These are phyloP conservation scores for Takashimella tepidaria DNA, from an alignment of 1,284 basidiomycete species.

Conservation along the genomic window DNA sequence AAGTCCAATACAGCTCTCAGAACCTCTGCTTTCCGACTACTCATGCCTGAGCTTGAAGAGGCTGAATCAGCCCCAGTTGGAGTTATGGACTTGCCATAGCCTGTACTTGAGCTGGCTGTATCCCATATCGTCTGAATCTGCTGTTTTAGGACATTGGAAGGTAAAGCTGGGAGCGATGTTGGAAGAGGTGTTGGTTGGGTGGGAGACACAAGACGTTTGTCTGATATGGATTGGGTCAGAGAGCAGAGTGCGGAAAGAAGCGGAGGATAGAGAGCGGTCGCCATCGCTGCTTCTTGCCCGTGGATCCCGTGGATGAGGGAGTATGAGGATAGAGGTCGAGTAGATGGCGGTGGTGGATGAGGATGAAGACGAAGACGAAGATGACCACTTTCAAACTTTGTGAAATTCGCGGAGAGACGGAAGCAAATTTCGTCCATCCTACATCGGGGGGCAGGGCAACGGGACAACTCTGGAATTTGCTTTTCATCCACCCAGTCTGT, in stretches of 20 bases:
- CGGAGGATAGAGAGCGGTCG: not conserved
- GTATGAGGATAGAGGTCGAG: too few species aligned
- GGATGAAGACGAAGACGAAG: not conserved
- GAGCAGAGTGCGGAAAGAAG: not conserved
- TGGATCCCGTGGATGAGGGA: not conserved
- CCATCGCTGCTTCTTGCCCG: not conserved
- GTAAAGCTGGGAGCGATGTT: too few species aligned
- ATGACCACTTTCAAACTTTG: not conserved
- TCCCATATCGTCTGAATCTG: conserved; percentile 16
- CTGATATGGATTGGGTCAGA: not conserved
- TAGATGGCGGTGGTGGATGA: not conserved
- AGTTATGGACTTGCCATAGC: too few species aligned
- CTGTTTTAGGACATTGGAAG: too few species aligned
- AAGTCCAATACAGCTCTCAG: conserved; percentile 32
- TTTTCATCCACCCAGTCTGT: not conserved
- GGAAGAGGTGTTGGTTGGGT: too few species aligned
- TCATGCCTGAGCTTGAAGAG: not conserved
- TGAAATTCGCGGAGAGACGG: not conserved
- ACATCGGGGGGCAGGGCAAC: too few species aligned
- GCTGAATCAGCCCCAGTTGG: too few species aligned
- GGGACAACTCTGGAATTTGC: not conserved
- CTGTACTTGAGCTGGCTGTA: not conserved
- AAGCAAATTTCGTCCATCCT: not conserved
- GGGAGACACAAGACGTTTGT: too few species aligned
- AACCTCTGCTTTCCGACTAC: conserved; percentile 19